phyloP scores from a whole-genome alignment of 345 rosid genomes.

The Excoecaria cochinchinensis region DNA sequence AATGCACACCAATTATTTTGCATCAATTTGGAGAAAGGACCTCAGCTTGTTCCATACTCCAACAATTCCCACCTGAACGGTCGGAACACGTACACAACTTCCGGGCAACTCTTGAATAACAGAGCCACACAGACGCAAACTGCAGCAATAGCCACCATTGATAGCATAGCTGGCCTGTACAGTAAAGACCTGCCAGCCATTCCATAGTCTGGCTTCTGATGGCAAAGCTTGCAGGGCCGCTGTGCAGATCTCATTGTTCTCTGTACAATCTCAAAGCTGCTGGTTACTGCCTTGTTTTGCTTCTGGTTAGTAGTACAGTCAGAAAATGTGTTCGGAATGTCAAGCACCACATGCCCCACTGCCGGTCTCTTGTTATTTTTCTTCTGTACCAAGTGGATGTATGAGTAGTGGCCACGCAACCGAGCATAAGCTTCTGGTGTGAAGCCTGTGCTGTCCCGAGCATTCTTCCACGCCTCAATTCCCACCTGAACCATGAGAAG shows the following conservation, averaged over 20 bases:
- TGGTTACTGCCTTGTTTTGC: constrained; percentile 34
- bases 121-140: constrained; percentile 98
- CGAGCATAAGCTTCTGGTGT: constrained; percentile 98
- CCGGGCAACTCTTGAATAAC: constrained; percentile 92
- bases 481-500: constrained; percentile 60
- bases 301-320: constrained; percentile 36
- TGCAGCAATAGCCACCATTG: constrained; percentile 95
- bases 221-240: constrained; percentile 66
- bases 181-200: constrained; percentile 50
- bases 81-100: constrained; percentile 79
- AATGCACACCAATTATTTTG: constrained; percentile 21
- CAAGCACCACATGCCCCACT: constrained; percentile 58
- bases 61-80: constrained; percentile 98
- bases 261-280: constrained; percentile 61
- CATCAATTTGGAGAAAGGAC: constrained; percentile 20
- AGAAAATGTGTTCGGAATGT: constrained; percentile 42
- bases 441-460: constrained; percentile 81
- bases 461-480: constrained; percentile 82
- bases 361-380: constrained; percentile 57
- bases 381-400: constrained; percentile 88
- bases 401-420: constrained; percentile 90
- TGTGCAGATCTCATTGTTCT: constrained; percentile 22
- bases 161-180: constrained; percentile 95
- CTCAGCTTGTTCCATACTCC: constrained; percentile 77
- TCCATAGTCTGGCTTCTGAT: constrained; percentile 54